Conservation (phyloP, 106 monocot species). For the Dioscorea alata region DNA sequence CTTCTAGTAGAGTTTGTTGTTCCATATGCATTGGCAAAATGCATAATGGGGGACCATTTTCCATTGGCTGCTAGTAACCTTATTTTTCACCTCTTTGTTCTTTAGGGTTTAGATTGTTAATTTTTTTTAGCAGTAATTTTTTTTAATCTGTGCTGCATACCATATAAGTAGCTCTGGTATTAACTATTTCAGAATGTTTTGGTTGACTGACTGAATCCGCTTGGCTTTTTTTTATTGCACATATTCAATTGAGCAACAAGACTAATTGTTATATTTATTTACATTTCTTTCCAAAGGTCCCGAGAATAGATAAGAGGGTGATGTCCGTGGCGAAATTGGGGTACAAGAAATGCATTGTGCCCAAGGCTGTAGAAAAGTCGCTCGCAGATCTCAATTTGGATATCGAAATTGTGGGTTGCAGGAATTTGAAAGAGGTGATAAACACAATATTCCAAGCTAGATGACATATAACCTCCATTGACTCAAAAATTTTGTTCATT, state of each 20-base stretch:
- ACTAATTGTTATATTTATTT: neutral
- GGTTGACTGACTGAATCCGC: neutral
- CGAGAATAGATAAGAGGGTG: slow-evolving; percentile 85
- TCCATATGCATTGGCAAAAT: neutral
- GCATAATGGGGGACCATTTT: neutral
- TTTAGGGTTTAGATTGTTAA: neutral
- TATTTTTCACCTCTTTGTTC: neutral
- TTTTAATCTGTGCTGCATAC: neutral
- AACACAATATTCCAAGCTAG: slow-evolving; percentile 32
- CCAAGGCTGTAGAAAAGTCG: slow-evolving; percentile 47
- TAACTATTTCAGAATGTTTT: too few species aligned
- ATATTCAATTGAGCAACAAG: neutral
- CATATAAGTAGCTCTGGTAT: neutral
- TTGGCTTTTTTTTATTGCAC: neutral
- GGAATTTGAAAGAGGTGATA: slow-evolving; percentile 72
- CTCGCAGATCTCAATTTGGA: slow-evolving; percentile 35
- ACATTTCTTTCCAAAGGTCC: slow-evolving; percentile 34
- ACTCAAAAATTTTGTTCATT: too few species aligned
- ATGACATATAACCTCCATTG: neutral
- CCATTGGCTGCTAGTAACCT: neutral
- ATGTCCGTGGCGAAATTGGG: slow-evolving; percentile 69
- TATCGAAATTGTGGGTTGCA: slow-evolving; percentile 51
- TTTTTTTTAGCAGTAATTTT: neutral
- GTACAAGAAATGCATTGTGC: slow-evolving; percentile 79
- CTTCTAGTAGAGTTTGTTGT: neutral